Evolutionary conservation across 2,329 filamentous ascomycete species (phyloP).

Genomic region (Massarina eburnea): DNA sequence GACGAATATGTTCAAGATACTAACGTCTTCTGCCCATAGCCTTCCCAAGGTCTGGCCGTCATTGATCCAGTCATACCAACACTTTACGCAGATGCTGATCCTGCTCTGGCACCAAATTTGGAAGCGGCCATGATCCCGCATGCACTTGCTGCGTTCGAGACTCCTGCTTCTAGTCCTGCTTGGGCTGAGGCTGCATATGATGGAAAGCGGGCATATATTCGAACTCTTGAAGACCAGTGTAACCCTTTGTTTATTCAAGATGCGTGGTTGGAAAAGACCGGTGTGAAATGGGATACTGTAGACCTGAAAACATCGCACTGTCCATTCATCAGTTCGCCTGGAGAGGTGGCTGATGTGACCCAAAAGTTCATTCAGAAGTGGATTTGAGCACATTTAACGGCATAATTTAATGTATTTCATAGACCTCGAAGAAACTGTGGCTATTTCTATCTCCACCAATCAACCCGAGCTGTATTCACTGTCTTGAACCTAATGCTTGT

Average conservation of each 20-base stretch:
- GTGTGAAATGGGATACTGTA: slow-evolving; percentile 13
- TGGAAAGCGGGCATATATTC: slow-evolving; percentile 11
- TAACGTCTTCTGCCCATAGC: no score
- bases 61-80: slow-evolving; percentile 16
- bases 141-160: slow-evolving; percentile 15
- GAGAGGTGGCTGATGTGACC: slow-evolving; percentile 2
- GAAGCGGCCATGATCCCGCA: slow-evolving; percentile 16
- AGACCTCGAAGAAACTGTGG: neutral
- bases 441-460: neutral
- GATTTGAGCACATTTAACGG: neutral
- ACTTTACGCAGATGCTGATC: slow-evolving; percentile 12
- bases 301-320: slow-evolving; percentile 12
- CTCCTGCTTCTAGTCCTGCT: slow-evolving; percentile 9
- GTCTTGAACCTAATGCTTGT: neutral
- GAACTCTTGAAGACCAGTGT: slow-evolving; percentile 13
- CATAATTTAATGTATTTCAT: neutral
- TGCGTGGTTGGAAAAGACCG: slow-evolving; percentile 13
- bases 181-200: slow-evolving; percentile 17
- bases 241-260: slow-evolving; percentile 17
- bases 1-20: neutral
- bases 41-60: slow-evolving; percentile 12
- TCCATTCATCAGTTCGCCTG: slow-evolving; percentile 12
- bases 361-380: slow-evolving; percentile 2
- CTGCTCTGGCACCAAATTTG: neutral
- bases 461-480: neutral